Evolutionary conservation across 2,329 filamentous ascomycete genomes (phyloP).

Genomic region (Diplodia intermedia): DNA sequence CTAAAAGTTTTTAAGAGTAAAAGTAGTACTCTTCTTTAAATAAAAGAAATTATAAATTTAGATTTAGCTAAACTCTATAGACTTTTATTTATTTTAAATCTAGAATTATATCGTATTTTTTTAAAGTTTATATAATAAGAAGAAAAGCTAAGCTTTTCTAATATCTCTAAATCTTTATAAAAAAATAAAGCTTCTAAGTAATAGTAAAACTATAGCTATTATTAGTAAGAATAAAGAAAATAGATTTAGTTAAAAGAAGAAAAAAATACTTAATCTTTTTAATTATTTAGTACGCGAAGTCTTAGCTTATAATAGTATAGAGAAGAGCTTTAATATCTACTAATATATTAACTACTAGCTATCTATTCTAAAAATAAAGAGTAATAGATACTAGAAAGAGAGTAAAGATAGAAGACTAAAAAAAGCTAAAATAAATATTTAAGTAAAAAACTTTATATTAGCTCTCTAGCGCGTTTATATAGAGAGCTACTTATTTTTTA

Average conservation of each 20-base stretch:
- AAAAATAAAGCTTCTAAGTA: background rate
- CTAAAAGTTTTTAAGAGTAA: background rate
- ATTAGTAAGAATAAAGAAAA: background rate
- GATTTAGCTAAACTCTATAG: background rate
- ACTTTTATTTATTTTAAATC: background rate
- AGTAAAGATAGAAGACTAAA: background rate
- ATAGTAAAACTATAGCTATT: background rate
- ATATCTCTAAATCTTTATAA: background rate
- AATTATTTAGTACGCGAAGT: background rate
- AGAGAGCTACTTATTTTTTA: background rate
- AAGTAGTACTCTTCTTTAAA: background rate
- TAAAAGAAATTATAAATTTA: background rate
- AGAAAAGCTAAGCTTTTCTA: background rate
- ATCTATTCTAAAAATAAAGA: no score
- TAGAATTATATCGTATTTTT: background rate
- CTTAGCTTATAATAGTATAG: no score
- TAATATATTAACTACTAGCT: no score
- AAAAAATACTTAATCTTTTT: background rate
- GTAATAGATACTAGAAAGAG: background rate
- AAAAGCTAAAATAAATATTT: background rate
- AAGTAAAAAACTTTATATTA: background rate
- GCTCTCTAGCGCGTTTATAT: background rate
- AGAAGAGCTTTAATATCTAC: no score
- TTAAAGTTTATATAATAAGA: background rate
- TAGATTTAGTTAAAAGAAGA: background rate